phyloP scores from a whole-genome alignment of 129 eudicot species.

The Deinandra increscens region DNA sequence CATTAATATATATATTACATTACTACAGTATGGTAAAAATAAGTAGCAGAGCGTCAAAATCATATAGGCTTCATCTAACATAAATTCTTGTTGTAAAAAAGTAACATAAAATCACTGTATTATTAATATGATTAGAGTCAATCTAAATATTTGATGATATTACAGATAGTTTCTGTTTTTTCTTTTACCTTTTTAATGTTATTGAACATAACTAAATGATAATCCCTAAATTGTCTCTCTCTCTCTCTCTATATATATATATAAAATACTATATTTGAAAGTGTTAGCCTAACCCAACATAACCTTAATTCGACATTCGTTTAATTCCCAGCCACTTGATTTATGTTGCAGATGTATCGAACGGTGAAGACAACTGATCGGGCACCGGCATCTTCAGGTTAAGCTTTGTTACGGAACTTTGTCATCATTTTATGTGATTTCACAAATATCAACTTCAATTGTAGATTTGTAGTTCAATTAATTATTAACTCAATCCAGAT shows the following conservation, averaged over 20 bases:
- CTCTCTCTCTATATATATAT: too few species aligned
- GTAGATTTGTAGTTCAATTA: too few species aligned
- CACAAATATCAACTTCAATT: neutral
- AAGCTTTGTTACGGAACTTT: slow-evolving; percentile 4
- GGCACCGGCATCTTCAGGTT: slow-evolving; percentile 89
- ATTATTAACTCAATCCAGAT: neutral
- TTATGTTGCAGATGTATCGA: slow-evolving; percentile 75
- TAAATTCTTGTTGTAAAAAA: neutral
- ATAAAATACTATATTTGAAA: too few species aligned
- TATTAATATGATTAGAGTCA: neutral
- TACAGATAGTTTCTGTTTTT: too few species aligned
- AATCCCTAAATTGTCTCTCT: too few species aligned
- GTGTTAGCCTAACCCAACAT: neutral
- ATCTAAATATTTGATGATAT: neutral
- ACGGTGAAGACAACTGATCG: slow-evolving; percentile 95
- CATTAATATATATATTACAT: slow-evolving; percentile 4
- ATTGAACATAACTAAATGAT: too few species aligned
- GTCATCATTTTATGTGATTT: neutral
- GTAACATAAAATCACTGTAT: neutral
- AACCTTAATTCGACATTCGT: neutral
- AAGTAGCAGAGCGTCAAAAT: neutral
- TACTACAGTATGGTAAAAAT: slow-evolving; percentile 16
- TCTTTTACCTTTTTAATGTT: too few species aligned
- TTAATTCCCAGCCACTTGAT: too few species aligned
- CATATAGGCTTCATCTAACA: neutral